A percentile compares a stretch with the other conserved stretches of the same genome.
Evolutionary conservation across 306 rosid species (phyloP).

Genomic region (Hippophae rhamnoides): DNA sequence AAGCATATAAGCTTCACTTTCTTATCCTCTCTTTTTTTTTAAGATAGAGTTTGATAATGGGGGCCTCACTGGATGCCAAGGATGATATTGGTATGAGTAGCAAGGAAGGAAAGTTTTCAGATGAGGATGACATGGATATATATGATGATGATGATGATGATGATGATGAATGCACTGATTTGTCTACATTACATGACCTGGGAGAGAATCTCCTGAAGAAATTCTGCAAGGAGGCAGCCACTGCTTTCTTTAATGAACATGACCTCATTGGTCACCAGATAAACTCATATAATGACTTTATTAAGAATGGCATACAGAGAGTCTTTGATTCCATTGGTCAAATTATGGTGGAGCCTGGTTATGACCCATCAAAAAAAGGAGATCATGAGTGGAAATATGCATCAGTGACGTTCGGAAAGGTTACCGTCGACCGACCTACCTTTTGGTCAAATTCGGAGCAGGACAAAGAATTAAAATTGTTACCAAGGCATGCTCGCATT

Average conservation of each 20-base stretch:
- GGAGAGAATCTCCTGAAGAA: slow-evolving; percentile 24
- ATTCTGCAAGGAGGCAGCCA: slow-evolving; percentile 47
- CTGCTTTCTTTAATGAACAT: slow-evolving; percentile 43
- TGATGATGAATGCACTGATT: slow-evolving; percentile 21
- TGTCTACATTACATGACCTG: slow-evolving; percentile 25
- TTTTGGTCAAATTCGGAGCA: slow-evolving; percentile 70
- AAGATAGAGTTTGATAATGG: slow-evolving; percentile 25
- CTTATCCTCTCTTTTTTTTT: background rate
- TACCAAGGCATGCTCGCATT: slow-evolving; percentile 82
- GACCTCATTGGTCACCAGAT: slow-evolving; percentile 89
- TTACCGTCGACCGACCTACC: slow-evolving; percentile 53
- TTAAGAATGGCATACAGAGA: slow-evolving; percentile 40
- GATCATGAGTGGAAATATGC: slow-evolving; percentile 64
- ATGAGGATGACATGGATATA: slow-evolving; percentile 18
- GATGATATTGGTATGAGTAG: slow-evolving; percentile 46
- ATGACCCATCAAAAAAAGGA: slow-evolving; percentile 81
- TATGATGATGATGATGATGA: slow-evolving; percentile 8
- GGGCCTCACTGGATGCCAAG: slow-evolving; percentile 37
- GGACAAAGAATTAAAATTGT: slow-evolving; percentile 47
- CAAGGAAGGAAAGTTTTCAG: slow-evolving; percentile 28
- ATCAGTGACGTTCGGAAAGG: slow-evolving; percentile 59
- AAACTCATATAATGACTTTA: slow-evolving; percentile 62
- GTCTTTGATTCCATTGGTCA: slow-evolving; percentile 63
- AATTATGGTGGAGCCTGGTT: slow-evolving; percentile 57
- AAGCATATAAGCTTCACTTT: background rate